Conservation (phyloP, 2,329 filamentous ascomycete genomes). For the Stagonosporopsis chrysanthemi region DNA sequence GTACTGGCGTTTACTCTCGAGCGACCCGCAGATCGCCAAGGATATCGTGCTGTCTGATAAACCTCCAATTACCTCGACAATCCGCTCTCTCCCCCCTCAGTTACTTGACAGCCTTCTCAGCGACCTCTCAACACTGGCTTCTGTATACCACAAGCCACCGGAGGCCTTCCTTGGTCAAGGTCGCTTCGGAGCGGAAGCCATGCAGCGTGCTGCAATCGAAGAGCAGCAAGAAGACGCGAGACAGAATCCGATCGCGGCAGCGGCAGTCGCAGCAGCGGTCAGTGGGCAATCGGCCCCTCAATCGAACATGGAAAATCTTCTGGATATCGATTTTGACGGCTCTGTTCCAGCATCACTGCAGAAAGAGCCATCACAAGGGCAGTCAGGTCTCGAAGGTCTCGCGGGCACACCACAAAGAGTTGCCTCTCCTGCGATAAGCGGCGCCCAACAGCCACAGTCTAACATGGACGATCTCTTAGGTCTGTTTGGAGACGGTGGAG, state of each 20-base stretch:
- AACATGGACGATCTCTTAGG: constrained; percentile 85
- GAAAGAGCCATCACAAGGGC: constrained; percentile 61
- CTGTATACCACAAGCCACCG: constrained; percentile 97
- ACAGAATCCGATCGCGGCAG: constrained; percentile 92
- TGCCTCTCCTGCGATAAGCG: constrained; percentile 65
- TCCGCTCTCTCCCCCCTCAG: constrained; percentile 82
- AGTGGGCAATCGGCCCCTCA: constrained; percentile 65
- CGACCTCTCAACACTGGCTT: constrained; percentile 93
- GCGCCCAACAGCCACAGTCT: constrained; percentile 54
- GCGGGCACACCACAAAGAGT: constrained; percentile 73
- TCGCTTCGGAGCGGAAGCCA: constrained; percentile 89
- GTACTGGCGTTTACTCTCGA: constrained; percentile 96
- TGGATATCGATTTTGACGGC: constrained; percentile 96
- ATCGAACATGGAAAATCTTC: constrained; percentile 88
- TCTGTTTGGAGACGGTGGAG: constrained; percentile 62
- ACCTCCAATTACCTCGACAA: constrained; percentile 91
- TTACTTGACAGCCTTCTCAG: constrained; percentile 88
- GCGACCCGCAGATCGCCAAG: constrained; percentile 90
- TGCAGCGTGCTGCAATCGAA: constrained; percentile 94
- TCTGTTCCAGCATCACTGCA: constrained; percentile 88
- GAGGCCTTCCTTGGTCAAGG: constrained; percentile 98
- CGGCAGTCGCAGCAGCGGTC: constrained; percentile 70
- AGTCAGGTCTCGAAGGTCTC: constrained; percentile 61
- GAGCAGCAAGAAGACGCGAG: constrained; percentile 91
- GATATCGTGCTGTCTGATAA: constrained; percentile 93